Percentiles rank a stretch among this genome's conserved stretches.
Evolutionary conservation across 2,329 filamentous ascomycete species (phyloP).

Genomic region (Gnomoniopsis smithogilvyi): DNA sequence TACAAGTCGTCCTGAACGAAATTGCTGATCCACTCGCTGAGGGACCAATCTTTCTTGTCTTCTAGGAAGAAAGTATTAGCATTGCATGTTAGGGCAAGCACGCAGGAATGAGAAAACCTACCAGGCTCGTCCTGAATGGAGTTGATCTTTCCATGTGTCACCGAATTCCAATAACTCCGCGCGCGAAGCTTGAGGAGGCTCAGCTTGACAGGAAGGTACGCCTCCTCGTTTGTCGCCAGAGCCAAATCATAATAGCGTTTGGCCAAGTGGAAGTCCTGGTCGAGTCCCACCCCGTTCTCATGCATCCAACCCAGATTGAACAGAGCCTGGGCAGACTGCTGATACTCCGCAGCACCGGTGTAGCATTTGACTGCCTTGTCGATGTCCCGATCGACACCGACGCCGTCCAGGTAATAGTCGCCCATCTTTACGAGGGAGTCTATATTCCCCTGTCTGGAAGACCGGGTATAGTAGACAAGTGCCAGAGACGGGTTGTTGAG

Average conservation of each 20-base stretch:
- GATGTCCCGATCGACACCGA: slow-evolving; percentile 68
- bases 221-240: slow-evolving; percentile 85
- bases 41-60: slow-evolving; percentile 68
- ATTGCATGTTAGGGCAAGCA: not conserved
- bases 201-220: slow-evolving; percentile 87
- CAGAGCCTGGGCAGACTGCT: slow-evolving; percentile 89
- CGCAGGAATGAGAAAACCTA: slow-evolving; percentile 40
- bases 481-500: slow-evolving; percentile 60
- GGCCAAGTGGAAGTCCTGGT: slow-evolving; percentile 94
- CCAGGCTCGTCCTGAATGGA: slow-evolving; percentile 86
- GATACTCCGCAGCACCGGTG: slow-evolving; percentile 83
- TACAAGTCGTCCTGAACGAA: slow-evolving; percentile 72
- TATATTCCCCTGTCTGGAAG: slow-evolving; percentile 87
- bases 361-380: slow-evolving; percentile 94
- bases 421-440: slow-evolving; percentile 97
- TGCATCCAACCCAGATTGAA: slow-evolving; percentile 99
- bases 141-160: slow-evolving; percentile 88
- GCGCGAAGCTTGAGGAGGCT: slow-evolving; percentile 81
- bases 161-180: slow-evolving; percentile 89
- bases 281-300: slow-evolving; percentile 88
- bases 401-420: slow-evolving; percentile 87
- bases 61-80: slow-evolving; percentile 44
- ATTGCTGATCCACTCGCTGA: slow-evolving; percentile 82
- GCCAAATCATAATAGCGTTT: slow-evolving; percentile 96
- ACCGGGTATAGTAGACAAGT: slow-evolving; percentile 92